Evolutionary conservation across 306 rosid genomes (phyloP), one percentile per base, ranked within the genome.

Genomic region (Cicer judaicum): DNA sequence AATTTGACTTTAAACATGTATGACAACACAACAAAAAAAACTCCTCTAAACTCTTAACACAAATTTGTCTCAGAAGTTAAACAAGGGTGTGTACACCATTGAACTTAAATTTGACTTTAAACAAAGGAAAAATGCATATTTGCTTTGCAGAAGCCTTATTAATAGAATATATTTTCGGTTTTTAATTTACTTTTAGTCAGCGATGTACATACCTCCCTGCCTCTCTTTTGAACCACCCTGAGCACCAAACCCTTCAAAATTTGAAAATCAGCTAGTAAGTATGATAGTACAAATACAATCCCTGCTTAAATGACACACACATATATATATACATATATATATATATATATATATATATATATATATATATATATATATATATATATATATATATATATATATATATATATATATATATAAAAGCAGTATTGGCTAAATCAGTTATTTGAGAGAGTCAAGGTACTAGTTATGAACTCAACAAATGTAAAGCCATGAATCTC

Each of bases 171-270:
- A 48, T 62, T 47, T 62, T 68, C 44, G 44, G 60, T 3, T 48
- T 53, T 62, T 46, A 40, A 69, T 53, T 44, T 44, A 56, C 36
- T 64, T 56, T 8, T 21, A 56, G 71, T 36, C 42, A 63, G 68
- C 8, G 6, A 69, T 1, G 59, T 50, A 74, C 84, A 66, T 85
- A 94, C 98, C 98, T 73, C 95, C 98, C 7, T 94, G 96, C 87
- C 98, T 94, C 82, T 94, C 98, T 81, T 82, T 85, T 2, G 91
- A 86, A 59, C 97, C 98, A 18, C 98, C 98, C 78, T 91, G 98
- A 81, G 98, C 81, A 79, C 98, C 98, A 86, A 94, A 94, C 49
- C 98, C 97, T 94, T 87, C 10, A 50, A 43, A 79, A 77, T 62
- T 64, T 24, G 34, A 24, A 68, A 44, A 0, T 29, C 61, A 72